Conservation (phyloP, 345 rosid genomes). For the Pugionium cornutum region DNA sequence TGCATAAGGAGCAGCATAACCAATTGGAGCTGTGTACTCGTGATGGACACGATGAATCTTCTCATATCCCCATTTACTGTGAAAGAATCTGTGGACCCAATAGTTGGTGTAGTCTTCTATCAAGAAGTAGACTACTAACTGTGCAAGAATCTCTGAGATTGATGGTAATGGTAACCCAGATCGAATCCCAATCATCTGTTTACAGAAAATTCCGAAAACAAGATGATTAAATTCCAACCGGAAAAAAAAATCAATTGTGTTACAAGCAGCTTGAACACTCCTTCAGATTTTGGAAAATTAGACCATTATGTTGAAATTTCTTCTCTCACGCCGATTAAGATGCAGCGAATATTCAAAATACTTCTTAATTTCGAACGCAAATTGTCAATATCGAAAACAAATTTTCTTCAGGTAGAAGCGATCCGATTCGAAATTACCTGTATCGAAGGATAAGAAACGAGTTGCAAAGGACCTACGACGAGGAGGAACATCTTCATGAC, state of each 20-base stretch:
- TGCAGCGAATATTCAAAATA: too few species aligned
- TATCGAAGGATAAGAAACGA: slow-evolving; percentile 76
- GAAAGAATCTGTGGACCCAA: slow-evolving; percentile 88
- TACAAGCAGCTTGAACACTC: too few species aligned
- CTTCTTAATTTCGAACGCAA: background rate
- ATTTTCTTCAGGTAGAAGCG: background rate
- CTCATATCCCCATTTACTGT: slow-evolving; percentile 87
- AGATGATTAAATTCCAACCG: too few species aligned
- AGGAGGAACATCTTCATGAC: too few species aligned
- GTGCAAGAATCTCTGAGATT: slow-evolving; percentile 62
- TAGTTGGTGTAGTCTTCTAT: slow-evolving; percentile 87
- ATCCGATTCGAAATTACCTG: slow-evolving; percentile 47
- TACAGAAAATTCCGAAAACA: too few species aligned
- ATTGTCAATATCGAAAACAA: background rate
- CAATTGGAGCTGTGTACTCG: slow-evolving; percentile 80
- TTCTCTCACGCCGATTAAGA: too few species aligned
- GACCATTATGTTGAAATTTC: background rate
- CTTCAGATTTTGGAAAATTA: too few species aligned
- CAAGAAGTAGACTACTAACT: slow-evolving; percentile 70
- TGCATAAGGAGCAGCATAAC: slow-evolving; percentile 83
- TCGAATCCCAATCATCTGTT: slow-evolving; percentile 58
- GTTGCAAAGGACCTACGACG: slow-evolving; percentile 67
- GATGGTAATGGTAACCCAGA: slow-evolving; percentile 55
- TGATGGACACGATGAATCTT: slow-evolving; percentile 89
- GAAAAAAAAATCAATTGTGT: too few species aligned